These are phyloP conservation scores for Incumbomyces lentus DNA, from an alignment of 2,329 filamentous ascomycete species.

Conservation along the genomic window DNA sequence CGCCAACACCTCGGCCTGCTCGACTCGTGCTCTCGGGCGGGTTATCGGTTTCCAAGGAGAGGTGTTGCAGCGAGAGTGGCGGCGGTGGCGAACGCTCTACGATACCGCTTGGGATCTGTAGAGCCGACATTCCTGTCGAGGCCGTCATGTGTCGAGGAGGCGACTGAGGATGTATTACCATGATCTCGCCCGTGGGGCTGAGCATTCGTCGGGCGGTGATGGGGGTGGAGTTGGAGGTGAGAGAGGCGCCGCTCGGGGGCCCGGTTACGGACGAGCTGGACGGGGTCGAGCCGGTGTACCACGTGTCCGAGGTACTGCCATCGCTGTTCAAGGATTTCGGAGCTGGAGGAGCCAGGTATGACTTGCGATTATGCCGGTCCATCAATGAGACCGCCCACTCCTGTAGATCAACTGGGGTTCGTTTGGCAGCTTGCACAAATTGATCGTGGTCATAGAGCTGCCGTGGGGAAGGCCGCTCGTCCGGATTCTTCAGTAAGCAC, in stretches of 20 bases:
- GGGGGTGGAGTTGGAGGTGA: conserved; percentile 9
- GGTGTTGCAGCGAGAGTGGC: conserved; percentile 33
- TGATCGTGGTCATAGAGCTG: conserved; percentile 88
- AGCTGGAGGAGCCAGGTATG: conserved; percentile 74
- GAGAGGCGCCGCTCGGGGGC: conserved; percentile 32
- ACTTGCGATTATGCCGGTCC: conserved; percentile 91
- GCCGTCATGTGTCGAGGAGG: conserved; percentile 20
- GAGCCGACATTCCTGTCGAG: conserved; percentile 14
- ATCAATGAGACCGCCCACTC: conserved; percentile 92
- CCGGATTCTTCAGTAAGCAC: conserved; percentile 81
- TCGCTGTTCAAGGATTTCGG: conserved; percentile 64
- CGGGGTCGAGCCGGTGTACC: conserved; percentile 18
- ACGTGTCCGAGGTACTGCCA: conserved; percentile 23
- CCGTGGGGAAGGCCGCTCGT: conserved; percentile 79
- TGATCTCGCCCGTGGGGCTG: conserved; percentile 63
- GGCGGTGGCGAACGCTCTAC: conserved; percentile 25
- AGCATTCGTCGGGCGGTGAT: conserved; percentile 26
- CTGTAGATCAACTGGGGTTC: conserved; percentile 85
- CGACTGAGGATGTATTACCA: conserved; percentile 40
- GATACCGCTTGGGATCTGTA: conserved; percentile 18
- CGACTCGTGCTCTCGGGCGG: conserved; percentile 23
- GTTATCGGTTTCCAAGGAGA: conserved; percentile 33
- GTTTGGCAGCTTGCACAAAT: conserved; percentile 91
- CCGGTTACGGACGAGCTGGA: conserved; percentile 23
- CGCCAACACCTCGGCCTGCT: conserved; percentile 14